Evolutionary conservation across 2,329 filamentous ascomycete genomes (phyloP), one percentile per base, ranked within the genome.

Genomic region (Venturia carpophila): DNA sequence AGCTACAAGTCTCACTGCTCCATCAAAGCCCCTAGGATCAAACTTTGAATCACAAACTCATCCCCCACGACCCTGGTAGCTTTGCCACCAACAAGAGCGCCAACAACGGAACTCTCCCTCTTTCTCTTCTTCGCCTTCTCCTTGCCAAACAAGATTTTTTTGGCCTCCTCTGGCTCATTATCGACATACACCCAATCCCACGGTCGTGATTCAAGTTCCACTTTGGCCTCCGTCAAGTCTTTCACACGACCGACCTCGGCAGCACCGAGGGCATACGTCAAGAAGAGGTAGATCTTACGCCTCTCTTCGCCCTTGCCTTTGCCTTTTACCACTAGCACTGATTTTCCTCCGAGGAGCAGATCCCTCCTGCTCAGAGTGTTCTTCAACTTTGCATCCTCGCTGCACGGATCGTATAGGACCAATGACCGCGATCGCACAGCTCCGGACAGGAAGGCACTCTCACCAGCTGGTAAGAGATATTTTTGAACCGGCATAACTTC

Each of bases 31-130:
- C 92, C 93, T 62, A 96, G 75, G 68, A 99, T 97, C 66, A 97
- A 79, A 74, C 92, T 97, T 79, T 99, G 93, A 65, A 96, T 87
- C 27, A 97, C 86, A 72, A 93, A 86, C 76, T 97, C 93, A 73
- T 95, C 88, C 65, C 87, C 88, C 63, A 96, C 83, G 56, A 94
- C 82, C 68, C 82, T 83, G 45, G 92, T 79, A 67, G 76, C 82
- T 70, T 82, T 79, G 21, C n/a, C 30, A 13, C 15, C 80, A 5
- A 58, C 52, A 78, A 55, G 77, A 71, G 19, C 77, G 72, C 37
- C 15, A 39, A 73, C 70, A 24, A 75, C 74, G 68, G 70, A 67
- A 62, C 71, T 61, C 45, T 75, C 30, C 3, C 72, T 67, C 39
- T 64, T 66, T 64, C 43, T 67, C 47, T 64, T 55, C 68, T 70